phyloP scores from a whole-genome alignment of 768 basidiomycete genomes.

The Collybia mongolica region DNA sequence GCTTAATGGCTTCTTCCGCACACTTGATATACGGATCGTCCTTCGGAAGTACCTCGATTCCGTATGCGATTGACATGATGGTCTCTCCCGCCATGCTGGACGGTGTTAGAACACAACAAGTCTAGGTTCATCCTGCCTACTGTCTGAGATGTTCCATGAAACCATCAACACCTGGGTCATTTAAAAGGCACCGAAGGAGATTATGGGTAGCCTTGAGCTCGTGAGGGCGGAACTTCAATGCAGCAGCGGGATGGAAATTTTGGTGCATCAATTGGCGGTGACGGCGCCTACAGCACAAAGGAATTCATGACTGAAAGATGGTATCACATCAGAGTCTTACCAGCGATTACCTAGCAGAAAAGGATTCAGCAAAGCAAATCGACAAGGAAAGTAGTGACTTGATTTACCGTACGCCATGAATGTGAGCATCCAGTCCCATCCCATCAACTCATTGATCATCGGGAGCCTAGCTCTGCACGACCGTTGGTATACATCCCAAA shows the following conservation, averaged over 20 bases:
- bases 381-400: too few species aligned
- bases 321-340: too few species aligned
- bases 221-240: conserved; percentile 7
- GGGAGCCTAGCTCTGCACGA: conserved; percentile 8
- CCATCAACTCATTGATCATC: conserved; percentile 15
- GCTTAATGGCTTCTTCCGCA: conserved; percentile 14
- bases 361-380: too few species aligned
- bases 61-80: conserved; percentile 20
- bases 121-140: conserved; percentile 19
- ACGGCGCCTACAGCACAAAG: conserved; percentile 13
- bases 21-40: conserved; percentile 21
- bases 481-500: too few species aligned
- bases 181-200: conserved; percentile 29
- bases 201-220: conserved; percentile 25
- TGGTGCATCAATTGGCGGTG: conserved; percentile 19
- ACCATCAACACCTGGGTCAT: conserved; percentile 22
- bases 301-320: not conserved
- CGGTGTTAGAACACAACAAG: not conserved
- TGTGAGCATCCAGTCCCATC: conserved; percentile 1
- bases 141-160: conserved; percentile 31
- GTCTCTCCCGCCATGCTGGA: conserved; percentile 22
- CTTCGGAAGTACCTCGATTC: conserved; percentile 15
- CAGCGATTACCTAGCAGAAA: conserved; percentile 16
- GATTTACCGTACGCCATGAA: conserved; percentile 14
- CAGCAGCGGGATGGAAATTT: conserved; percentile 16